Base-by-base conservation (phyloP, 2,329 filamentous ascomycete genomes). In the Apiospora hydei region DNA sequence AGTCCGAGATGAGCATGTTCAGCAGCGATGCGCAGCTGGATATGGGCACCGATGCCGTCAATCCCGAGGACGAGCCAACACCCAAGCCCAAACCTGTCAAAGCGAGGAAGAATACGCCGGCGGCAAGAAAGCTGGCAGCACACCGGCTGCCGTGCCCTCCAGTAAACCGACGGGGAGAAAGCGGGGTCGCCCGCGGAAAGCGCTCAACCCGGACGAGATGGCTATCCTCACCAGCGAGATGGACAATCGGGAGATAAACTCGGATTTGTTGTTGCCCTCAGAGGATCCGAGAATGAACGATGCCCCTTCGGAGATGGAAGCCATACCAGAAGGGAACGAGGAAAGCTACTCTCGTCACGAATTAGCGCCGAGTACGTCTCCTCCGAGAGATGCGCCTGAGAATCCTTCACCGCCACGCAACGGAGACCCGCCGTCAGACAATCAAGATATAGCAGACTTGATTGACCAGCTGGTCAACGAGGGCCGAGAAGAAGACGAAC, bases 31-130 rank as follows among this genome's bases (percentile, higher is more conserved):
- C 76, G 57, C 70, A 75, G 71, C 57, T 67, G 46, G 71, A 75
- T 66, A 72, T 77, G 68, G 72, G 67, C 69, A 68, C 57, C 73
- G 61, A 80, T 76, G 72, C 26, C 21, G 30, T 73, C 73, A 71
- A 57, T 3, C 47, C 24, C 34, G 46, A 78, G 74, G 75, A 77
- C 72, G 75, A 77, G 71, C 73, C 77, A 8, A 80, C 78, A 4
- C 80, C 82, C 1, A 78, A 81, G 61, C 73, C 80, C 14, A 84
- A 82, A 38, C 76, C 83, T 6, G 2, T 18, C 34, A 81, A 73
- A 38, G 49, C 72, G 70, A 75, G 77, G 47, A 81, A 78, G 69
- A 81, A 69, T 18, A 69, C 46, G 5, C 46, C 78, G 5, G 78
- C 78, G 3, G 78, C 79, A 5, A 72, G 70, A 78, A 73, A 30